phyloP scores from a whole-genome alignment of 441 rosid species.

The Euphorbia celastroides region DNA sequence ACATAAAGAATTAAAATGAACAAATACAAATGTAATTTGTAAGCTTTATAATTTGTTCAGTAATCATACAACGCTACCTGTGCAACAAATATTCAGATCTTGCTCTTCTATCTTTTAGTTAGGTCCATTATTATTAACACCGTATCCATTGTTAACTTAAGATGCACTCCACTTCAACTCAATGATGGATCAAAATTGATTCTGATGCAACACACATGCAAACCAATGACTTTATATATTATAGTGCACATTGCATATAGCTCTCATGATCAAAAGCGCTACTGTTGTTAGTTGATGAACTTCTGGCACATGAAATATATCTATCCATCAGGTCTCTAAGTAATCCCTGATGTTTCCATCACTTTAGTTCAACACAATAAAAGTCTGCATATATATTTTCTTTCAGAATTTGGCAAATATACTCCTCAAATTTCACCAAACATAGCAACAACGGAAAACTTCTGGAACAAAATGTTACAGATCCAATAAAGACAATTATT shows the following conservation, averaged over 20 bases:
- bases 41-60: background rate
- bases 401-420: background rate
- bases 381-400: background rate
- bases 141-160: no score
- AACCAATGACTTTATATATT: background rate
- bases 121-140: background rate
- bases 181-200: background rate
- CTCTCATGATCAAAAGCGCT: background rate
- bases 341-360: background rate
- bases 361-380: background rate
- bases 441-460: background rate
- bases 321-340: background rate
- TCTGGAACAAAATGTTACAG: background rate
- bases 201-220: background rate
- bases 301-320: background rate
- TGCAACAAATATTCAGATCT: background rate
- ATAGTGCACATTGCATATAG: background rate
- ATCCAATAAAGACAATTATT: constrained; percentile 1
- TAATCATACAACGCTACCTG: background rate
- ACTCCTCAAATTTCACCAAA: background rate
- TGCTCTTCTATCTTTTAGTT: background rate
- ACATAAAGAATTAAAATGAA: background rate
- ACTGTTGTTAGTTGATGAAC: background rate
- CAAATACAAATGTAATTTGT: background rate
- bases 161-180: background rate